Conservation (phyloP, 2,329 filamentous ascomycete species). For the Talaromyces sp. region DNA sequence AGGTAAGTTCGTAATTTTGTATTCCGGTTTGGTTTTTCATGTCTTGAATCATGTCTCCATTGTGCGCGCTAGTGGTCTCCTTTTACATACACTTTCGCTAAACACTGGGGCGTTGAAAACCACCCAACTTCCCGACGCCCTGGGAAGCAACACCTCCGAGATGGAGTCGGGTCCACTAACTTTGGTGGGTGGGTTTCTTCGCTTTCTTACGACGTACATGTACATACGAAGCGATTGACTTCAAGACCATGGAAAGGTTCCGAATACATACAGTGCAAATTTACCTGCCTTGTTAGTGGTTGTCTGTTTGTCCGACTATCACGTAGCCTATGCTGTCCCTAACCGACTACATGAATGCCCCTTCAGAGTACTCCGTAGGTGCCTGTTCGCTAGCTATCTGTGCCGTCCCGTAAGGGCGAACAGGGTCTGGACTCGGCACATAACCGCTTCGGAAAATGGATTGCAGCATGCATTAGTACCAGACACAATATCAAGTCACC, state of each 20-base stretch:
- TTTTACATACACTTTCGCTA: slow-evolving; percentile 25
- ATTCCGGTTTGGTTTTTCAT: slow-evolving; percentile 1
- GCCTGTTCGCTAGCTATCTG: not conserved
- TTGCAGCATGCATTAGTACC: too few species aligned
- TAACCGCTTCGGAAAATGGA: not conserved
- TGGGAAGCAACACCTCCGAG: slow-evolving; percentile 15
- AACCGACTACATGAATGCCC: not conserved
- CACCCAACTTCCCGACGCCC: slow-evolving; percentile 13
- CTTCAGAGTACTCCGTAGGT: not conserved
- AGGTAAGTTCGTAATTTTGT: not conserved
- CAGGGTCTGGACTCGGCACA: slow-evolving; percentile 7
- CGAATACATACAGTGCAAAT: not conserved
- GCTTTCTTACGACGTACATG: not conserved
- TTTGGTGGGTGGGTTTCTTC: not conserved
- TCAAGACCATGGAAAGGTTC: not conserved
- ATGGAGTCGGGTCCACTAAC: slow-evolving; percentile 16
- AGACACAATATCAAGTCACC: too few species aligned
- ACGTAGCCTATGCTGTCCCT: not conserved
- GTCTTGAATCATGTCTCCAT: slow-evolving; percentile 9
- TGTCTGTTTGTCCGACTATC: not conserved
- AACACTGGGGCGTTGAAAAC: slow-evolving; percentile 17
- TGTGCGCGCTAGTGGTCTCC: slow-evolving; percentile 23
- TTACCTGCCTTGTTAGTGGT: not conserved
- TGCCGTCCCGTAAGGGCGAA: slow-evolving; percentile 3
- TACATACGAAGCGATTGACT: not conserved